Evolutionary conservation across 2,329 filamentous ascomycete species (phyloP).

Genomic region (Aspergillus sp.): DNA sequence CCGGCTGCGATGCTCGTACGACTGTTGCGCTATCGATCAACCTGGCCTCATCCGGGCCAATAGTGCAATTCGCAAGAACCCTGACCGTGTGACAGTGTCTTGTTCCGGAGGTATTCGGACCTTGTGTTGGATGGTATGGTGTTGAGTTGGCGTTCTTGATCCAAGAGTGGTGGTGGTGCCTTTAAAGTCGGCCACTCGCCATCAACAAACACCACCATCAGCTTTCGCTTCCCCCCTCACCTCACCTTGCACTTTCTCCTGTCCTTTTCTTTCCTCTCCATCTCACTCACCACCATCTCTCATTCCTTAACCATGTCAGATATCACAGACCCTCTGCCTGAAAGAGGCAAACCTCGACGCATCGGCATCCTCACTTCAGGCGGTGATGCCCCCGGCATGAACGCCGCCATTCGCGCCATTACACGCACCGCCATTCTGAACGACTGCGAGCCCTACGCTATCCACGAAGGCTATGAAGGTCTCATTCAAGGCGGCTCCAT

Average conservation of each 20-base stretch:
- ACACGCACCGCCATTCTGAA: constrained; percentile 88
- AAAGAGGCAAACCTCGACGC: constrained; percentile 51
- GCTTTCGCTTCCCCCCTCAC: neutral
- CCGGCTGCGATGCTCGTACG: neutral
- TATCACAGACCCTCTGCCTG: neutral
- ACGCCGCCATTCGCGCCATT: constrained; percentile 82
- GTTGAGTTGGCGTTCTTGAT: neutral
- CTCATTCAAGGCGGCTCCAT: constrained; percentile 84
- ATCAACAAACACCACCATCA: neutral
- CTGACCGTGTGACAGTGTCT: neutral
- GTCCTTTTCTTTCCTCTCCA: neutral
- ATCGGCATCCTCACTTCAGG: constrained; percentile 94
- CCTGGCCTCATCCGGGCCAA: constrained; percentile 28
- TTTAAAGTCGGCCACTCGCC: neutral
- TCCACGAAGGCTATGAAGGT: constrained; percentile 95
- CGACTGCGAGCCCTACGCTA: constrained; percentile 73
- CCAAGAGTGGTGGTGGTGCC: neutral
- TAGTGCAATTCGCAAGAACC: neutral
- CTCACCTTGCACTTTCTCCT: neutral
- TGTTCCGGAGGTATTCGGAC: neutral
- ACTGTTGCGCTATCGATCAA: neutral
- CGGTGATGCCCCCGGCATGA: constrained; percentile 94
- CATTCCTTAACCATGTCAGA: neutral
- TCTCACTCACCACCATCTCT: neutral
- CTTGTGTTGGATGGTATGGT: too few species aligned